Evolutionary conservation across 2,329 filamentous ascomycete species (phyloP).

Genomic region (Microascus cirrosus): DNA sequence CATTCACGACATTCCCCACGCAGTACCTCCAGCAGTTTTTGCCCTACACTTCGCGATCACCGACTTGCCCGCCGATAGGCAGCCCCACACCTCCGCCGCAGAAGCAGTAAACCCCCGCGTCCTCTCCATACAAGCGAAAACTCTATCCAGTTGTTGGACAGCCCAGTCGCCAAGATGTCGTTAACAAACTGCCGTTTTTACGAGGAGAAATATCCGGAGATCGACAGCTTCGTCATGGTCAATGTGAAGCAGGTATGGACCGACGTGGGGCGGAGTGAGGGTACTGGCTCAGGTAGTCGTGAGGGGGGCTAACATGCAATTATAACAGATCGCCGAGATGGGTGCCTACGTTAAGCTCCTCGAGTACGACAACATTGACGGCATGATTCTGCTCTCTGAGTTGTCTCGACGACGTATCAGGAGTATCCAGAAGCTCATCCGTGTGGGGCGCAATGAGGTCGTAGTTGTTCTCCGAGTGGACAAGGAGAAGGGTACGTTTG

Average conservation of each 20-base stretch:
- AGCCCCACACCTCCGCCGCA: background rate
- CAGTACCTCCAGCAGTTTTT: background rate
- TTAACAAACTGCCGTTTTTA: slow-evolving; percentile 96
- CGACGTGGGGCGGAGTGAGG: background rate
- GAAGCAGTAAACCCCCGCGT: background rate
- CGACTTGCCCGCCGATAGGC: background rate
- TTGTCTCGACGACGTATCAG: slow-evolving; percentile 95
- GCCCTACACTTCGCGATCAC: background rate
- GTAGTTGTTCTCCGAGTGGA: slow-evolving; percentile 97
- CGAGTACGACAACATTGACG: slow-evolving; percentile 99
- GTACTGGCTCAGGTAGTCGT: background rate
- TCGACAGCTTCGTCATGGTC: slow-evolving; percentile 99
- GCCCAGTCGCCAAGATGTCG: slow-evolving; percentile 56
- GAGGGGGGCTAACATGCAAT: background rate
- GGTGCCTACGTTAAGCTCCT: slow-evolving; percentile 98
- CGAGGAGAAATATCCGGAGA: slow-evolving; percentile 69
- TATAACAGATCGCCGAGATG: slow-evolving; percentile 86
- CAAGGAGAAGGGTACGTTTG: slow-evolving; percentile 82
- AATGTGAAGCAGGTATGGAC: slow-evolving; percentile 73
- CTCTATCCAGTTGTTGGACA: background rate
- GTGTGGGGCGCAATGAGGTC: slow-evolving; percentile 95
- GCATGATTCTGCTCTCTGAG: slow-evolving; percentile 98
- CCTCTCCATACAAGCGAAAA: background rate
- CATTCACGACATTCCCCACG: background rate
- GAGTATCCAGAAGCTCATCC: slow-evolving; percentile 97